Percentiles rank a stretch among this genome's conserved stretches.
Evolutionary conservation across 345 rosid species (phyloP).

Genomic region (Garcia nutans): DNA sequence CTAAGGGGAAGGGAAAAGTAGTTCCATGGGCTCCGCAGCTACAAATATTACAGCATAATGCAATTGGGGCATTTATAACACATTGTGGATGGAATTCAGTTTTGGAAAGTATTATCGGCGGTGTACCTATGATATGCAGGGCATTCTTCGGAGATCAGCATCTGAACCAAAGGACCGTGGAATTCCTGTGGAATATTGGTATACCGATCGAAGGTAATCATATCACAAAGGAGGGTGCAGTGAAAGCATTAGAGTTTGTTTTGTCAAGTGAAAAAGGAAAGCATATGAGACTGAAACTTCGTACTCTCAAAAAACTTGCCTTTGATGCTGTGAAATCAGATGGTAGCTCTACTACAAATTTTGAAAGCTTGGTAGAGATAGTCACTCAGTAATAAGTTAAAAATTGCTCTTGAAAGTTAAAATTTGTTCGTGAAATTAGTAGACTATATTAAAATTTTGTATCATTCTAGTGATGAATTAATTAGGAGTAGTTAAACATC

Average conservation of each 20-base stretch:
- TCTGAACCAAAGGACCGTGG: not conserved
- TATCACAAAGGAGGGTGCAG: not conserved
- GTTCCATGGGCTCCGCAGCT: conserved; percentile 67
- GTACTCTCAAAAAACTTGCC: not conserved
- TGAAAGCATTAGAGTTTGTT: not conserved
- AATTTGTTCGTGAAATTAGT: no score
- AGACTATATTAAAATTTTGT: no score
- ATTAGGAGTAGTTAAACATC: no score
- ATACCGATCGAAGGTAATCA: not conserved
- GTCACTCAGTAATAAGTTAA: not conserved
- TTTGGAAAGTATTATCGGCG: conserved; percentile 57
- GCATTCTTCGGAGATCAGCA: not conserved
- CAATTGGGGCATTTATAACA: conserved; percentile 56
- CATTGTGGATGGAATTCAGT: conserved; percentile 77
- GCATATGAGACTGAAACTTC: not conserved
- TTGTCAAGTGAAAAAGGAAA: not conserved
- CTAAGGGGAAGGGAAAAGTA: conserved; percentile 39
- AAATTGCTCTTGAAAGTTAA: no score
- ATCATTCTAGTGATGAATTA: no score
- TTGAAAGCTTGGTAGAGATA: not conserved
- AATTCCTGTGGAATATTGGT: not conserved
- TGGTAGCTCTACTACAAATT: conserved; percentile 1
- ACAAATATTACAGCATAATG: conserved; percentile 39
- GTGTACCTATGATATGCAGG: conserved; percentile 61
- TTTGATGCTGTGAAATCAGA: not conserved